phyloP scores from a whole-genome alignment of 2,329 filamentous ascomycete species.

The Ploettnerulaceae sp. region DNA sequence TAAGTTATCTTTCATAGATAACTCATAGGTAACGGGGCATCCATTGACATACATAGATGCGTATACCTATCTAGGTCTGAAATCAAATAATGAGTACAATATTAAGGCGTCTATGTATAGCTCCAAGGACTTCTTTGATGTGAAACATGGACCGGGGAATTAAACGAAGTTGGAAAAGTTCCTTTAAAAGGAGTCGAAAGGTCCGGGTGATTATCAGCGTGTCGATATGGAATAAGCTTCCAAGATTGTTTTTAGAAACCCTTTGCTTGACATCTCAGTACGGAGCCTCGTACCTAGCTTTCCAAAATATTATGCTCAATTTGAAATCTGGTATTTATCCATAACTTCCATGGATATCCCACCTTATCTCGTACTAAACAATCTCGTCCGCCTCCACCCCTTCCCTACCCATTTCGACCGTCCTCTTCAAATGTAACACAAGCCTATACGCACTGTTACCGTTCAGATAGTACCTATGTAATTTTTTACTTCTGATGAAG shows the following conservation, averaged over 20 bases:
- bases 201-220: constrained; percentile 11
- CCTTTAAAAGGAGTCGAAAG: constrained; percentile 24
- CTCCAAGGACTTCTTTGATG: constrained; percentile 38
- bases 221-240: constrained; percentile 20
- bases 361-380: not conserved
- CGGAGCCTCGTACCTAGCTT: not conserved
- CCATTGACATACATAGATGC: too few relatives aligned
- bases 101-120: constrained; percentile 55
- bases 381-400: not conserved
- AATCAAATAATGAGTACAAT: constrained; percentile 55
- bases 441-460: constrained; percentile 91
- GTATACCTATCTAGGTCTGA: constrained; percentile 62
- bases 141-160: constrained; percentile 2
- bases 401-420: constrained; percentile 28
- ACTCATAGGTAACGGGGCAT: too few relatives aligned
- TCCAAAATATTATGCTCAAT: too few relatives aligned
- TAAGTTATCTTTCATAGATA: constrained; percentile 18
- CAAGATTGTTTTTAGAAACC: constrained; percentile 2
- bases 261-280: not conserved
- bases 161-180: constrained; percentile 15
- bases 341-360: too few relatives aligned
- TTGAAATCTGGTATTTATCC: too few relatives aligned
- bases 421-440: constrained; percentile 52
- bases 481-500: constrained; percentile 84
- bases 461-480: constrained; percentile 95